A percentile compares a stretch with the other conserved stretches of the same genome.
Evolutionary conservation across 257 asterid genomes (phyloP).

Genomic region (Craterostigma plantagineum): DNA sequence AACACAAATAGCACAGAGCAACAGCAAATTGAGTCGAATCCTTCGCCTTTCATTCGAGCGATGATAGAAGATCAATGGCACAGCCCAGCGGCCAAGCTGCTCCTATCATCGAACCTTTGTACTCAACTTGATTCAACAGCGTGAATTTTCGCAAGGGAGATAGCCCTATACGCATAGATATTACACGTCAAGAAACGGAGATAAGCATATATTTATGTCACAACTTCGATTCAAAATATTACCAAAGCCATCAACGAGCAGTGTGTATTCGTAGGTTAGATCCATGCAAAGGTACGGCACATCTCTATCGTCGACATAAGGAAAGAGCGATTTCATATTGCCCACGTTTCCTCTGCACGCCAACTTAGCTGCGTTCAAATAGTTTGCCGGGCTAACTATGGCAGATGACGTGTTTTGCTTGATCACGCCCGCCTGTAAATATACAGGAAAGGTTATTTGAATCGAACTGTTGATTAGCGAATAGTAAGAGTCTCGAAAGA

Average conservation of each 20-base stretch:
- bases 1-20: no score
- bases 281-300: constrained; percentile 35
- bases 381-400: constrained; percentile 14
- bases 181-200: no score
- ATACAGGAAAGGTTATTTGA: no score
- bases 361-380: constrained; percentile 18
- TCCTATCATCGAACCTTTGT: constrained; percentile 15
- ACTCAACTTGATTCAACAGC: constrained; percentile 16
- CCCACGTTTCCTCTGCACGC: constrained; percentile 19
- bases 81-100: constrained; percentile 54
- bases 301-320: constrained; percentile 9
- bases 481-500: no score
- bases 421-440: constrained; percentile 19
- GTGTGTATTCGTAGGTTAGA: constrained; percentile 27
- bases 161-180: constrained; percentile 20
- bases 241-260: constrained; percentile 41
- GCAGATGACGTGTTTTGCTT: constrained; percentile 7
- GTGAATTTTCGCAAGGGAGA: constrained; percentile 13
- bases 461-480: no score
- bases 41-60: not conserved
- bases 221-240: not conserved
- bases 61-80: constrained; percentile 31
- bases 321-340: constrained; percentile 10
- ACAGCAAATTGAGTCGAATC: no score
- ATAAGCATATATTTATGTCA: no score